Conservation (phyloP, 1,284 basidiomycete genomes). For the Ceratobasidium sp. region DNA sequence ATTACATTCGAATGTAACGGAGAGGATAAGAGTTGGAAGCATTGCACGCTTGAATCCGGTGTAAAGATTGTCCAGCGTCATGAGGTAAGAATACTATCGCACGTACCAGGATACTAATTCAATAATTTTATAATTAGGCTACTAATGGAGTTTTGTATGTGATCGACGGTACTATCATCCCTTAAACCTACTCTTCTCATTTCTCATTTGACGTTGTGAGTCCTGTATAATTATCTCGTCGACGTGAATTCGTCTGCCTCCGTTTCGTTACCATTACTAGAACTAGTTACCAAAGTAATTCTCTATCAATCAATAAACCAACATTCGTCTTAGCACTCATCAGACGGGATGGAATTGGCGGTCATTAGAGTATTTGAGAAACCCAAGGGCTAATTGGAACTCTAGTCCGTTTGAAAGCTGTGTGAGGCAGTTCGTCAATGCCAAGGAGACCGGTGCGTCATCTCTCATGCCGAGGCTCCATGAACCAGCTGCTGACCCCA, state of each 20-base stretch:
- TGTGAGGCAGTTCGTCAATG: not conserved
- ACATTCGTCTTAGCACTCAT: not conserved
- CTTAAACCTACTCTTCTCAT: not conserved
- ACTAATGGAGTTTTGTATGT: constrained; percentile 46
- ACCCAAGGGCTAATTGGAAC: not conserved
- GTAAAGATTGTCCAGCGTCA: constrained; percentile 35
- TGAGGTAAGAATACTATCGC: constrained; percentile 18
- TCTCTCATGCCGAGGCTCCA: too few relatives aligned
- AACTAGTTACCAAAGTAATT: not conserved
- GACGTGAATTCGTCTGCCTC: not conserved
- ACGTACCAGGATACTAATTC: not conserved
- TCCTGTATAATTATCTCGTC: constrained; percentile 1
- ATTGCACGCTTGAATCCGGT: constrained; percentile 35
- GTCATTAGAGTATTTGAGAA: not conserved
- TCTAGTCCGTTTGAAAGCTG: too few relatives aligned
- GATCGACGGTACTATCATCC: constrained; percentile 42
- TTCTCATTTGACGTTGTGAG: not conserved
- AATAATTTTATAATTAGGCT: constrained; percentile 21
- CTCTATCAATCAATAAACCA: not conserved
- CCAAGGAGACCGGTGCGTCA: too few relatives aligned
- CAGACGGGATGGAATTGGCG: not conserved
- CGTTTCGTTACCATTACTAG: not conserved
- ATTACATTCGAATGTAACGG: constrained; percentile 26
- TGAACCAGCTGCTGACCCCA: too few relatives aligned
- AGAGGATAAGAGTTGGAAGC: constrained; percentile 39